Evolutionary conservation across 345 rosid species (phyloP).

Genomic region (Draba incana): DNA sequence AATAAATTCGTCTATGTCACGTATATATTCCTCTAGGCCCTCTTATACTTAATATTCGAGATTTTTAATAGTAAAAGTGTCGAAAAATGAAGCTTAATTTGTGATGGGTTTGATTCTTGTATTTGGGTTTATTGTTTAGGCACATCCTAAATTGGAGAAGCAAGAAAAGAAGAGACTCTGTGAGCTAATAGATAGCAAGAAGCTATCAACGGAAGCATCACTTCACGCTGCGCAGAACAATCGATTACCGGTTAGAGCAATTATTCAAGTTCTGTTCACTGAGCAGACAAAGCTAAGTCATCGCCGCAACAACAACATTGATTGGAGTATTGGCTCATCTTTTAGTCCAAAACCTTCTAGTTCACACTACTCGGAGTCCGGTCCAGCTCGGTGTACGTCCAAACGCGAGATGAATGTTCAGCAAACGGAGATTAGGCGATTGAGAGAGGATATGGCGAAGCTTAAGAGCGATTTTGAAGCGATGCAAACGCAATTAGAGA

Average conservation of each 20-base stretch:
- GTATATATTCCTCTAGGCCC: background rate
- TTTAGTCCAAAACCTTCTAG: constrained; percentile 53
- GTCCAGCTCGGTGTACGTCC: constrained; percentile 56
- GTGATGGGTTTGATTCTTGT: constrained; percentile 2
- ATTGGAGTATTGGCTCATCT: constrained; percentile 63
- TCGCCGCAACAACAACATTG: constrained; percentile 45
- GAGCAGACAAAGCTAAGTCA: constrained; percentile 67
- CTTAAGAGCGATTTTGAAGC: constrained; percentile 59
- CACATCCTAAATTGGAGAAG: constrained; percentile 72
- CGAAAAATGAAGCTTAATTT: background rate
- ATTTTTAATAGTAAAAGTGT: background rate
- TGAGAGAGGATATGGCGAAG: constrained; percentile 69
- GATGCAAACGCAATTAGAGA: constrained; percentile 69
- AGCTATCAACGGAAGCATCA: constrained; percentile 79
- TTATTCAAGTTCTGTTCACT: constrained; percentile 73
- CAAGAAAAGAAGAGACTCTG: constrained; percentile 74
- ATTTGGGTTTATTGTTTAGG: constrained; percentile 42
- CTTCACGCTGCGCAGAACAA: constrained; percentile 82
- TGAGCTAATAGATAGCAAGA: constrained; percentile 66
- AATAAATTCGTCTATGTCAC: background rate
- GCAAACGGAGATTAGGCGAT: constrained; percentile 60
- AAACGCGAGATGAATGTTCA: constrained; percentile 69
- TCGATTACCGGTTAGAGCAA: constrained; percentile 78
- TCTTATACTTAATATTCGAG: background rate
- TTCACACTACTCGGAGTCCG: constrained; percentile 43